Evolutionary conservation across 179 eudicot genomes (phyloP), one percentile per base, ranked within the genome.

Genomic region (Beta macrorhiza): DNA sequence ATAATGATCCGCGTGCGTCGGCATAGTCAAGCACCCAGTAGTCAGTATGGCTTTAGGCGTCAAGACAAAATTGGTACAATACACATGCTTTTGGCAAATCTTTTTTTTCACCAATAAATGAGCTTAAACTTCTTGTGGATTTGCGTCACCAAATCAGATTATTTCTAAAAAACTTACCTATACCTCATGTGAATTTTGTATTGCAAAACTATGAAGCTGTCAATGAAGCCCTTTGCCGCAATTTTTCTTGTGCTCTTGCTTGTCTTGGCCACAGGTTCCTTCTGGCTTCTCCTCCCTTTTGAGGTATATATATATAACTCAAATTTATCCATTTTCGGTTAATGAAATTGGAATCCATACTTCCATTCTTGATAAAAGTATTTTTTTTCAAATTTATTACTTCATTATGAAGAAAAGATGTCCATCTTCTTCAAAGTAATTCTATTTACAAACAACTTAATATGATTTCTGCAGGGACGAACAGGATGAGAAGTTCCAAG

Each of bases 191-290:
- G 5, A 56, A n/a, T 14, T 20, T 45, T 5, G 10, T 53, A 19
- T 68, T 17, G 7, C 37, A 45, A 68, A 51, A 65, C 0, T 25
- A 79, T 83, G 86, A 80, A 70, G 80, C 80, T 59, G 3, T n/a
- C 82, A 45, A 51, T 79, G 79, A 83, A 49, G 79, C 72, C 62
- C 69, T 74, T 78, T 79, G 79, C 79, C 58, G 81, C 83, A 16
- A 3, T 80, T 62, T 49, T 80, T 20, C 86, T 83, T 22, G 77
- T 80, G 59, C 78, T 80, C 77, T 53, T 83, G 19, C 67, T 83
- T 44, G 74, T 52, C 32, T 57, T 83, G 37, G 65, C 86, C 59
- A 61, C 67, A 75, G 86, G 86, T 83, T 37, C 73, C 6, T 29
- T 0, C 52, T 52, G 25, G 25, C 25, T 25, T 25, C 25, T 25